These are phyloP conservation scores for Camellia japonica DNA, from an alignment of 148 eudicot species.

Conservation along the genomic window DNA sequence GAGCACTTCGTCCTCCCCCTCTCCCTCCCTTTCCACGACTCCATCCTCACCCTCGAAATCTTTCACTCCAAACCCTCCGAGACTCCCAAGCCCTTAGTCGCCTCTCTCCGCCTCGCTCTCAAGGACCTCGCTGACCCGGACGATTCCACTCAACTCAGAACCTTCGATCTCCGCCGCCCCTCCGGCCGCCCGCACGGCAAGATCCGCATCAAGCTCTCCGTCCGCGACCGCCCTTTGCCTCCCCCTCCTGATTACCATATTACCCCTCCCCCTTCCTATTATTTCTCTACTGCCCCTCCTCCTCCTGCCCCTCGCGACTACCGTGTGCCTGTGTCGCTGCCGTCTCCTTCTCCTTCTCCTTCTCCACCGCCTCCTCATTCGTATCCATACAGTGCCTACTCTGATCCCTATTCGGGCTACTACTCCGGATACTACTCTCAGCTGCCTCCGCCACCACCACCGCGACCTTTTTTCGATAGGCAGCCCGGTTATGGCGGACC, in stretches of 20 bases:
- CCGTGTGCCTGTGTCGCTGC: conserved; percentile 9
- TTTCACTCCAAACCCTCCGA: conserved; percentile 82
- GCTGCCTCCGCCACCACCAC: conserved; percentile 19
- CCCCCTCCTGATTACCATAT: conserved; percentile 43
- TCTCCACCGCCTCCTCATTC: conserved; percentile 13
- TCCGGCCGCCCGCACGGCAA: conserved; percentile 83
- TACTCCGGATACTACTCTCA: conserved; percentile 32
- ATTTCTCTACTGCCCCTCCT: conserved; percentile 63
- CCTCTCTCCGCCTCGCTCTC: conserved; percentile 44
- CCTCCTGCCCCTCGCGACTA: conserved; percentile 29
- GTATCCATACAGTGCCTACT: conserved; percentile 22
- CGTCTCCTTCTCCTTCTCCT: conserved; percentile 24
- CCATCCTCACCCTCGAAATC: conserved; percentile 53
- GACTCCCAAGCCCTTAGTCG: conserved; percentile 68
- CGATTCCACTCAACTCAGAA: conserved; percentile 26
- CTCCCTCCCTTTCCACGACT: conserved; percentile 34
- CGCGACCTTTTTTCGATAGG: conserved; percentile 29
- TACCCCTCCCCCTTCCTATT: conserved; percentile 48
- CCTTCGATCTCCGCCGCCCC: conserved; percentile 58
- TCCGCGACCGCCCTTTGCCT: conserved; percentile 38
- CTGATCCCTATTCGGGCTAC: conserved; percentile 34
- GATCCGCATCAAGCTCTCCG: conserved; percentile 51
- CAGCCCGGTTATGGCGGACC: conserved; percentile 44
- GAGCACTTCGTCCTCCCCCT: conserved; percentile 61
- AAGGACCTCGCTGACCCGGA: conserved; percentile 38